Evolutionary conservation across 2,329 filamentous ascomycete species (phyloP).

Genomic region (Cordyceps militaris): DNA sequence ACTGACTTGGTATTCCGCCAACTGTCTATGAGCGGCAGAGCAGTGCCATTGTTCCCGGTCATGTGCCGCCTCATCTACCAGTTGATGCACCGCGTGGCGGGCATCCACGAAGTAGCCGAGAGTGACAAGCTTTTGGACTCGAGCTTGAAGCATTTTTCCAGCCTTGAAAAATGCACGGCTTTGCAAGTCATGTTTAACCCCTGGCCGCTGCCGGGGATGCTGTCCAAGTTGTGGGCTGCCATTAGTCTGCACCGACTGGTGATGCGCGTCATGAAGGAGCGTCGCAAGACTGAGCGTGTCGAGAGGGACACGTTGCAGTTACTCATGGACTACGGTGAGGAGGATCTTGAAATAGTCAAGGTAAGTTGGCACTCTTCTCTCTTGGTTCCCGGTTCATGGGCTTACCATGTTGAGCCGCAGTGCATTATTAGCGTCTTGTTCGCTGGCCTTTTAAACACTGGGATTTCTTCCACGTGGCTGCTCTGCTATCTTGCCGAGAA

Average conservation of each 20-base stretch:
- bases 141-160: constrained; percentile 38
- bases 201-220: constrained; percentile 37
- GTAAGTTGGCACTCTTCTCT: constrained; percentile 22
- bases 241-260: constrained; percentile 42
- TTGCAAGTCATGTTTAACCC: constrained; percentile 45
- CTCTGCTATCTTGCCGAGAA: constrained; percentile 42
- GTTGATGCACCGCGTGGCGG: constrained; percentile 51
- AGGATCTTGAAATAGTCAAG: constrained; percentile 34
- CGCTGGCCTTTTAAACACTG: constrained; percentile 50
- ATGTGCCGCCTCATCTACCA: constrained; percentile 47
- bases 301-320: constrained; percentile 46
- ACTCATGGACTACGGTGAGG: constrained; percentile 44
- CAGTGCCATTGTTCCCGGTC: constrained; percentile 44
- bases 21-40: not conserved
- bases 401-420: constrained; percentile 17
- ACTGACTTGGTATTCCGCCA: constrained; percentile 16
- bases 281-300: constrained; percentile 33
- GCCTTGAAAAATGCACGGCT: constrained; percentile 38
- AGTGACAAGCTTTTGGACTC: constrained; percentile 33
- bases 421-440: constrained; percentile 49
- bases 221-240: constrained; percentile 38
- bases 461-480: constrained; percentile 48
- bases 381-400: not conserved
- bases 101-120: constrained; percentile 45
- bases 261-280: constrained; percentile 38